phyloP scores from a whole-genome alignment of 345 rosid species.

The Adansonia digitata region DNA sequence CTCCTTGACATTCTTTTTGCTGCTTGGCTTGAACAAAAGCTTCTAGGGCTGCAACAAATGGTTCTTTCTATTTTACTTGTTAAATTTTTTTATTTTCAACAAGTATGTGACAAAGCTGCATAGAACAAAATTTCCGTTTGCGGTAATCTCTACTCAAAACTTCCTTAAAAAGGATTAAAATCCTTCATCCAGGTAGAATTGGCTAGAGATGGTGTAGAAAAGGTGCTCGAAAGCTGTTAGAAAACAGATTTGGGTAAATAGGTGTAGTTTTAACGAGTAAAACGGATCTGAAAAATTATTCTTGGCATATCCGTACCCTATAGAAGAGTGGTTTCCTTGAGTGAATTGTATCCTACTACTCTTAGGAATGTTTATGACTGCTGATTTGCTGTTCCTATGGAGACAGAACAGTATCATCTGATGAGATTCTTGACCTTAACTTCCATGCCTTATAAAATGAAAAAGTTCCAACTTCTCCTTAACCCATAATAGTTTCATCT shows the following conservation, averaged over 20 bases:
- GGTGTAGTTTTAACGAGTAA: neutral
- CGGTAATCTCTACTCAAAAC: no score
- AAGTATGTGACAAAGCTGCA: neutral
- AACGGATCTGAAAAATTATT: neutral
- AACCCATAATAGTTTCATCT: neutral
- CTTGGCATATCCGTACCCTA: neutral
- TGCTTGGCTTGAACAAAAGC: neutral
- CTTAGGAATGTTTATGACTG: neutral
- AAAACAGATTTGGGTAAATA: no score
- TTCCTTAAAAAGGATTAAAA: neutral
- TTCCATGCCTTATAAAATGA: neutral
- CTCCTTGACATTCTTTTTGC: neutral
- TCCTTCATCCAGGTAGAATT: neutral
- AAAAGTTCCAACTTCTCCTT: neutral
- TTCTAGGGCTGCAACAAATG: neutral
- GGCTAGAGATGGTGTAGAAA: neutral
- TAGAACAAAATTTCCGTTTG: no score
- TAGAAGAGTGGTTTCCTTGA: neutral
- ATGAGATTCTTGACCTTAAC: neutral
- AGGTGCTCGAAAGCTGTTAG: neutral
- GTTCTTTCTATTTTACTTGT: neutral
- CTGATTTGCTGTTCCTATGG: neutral
- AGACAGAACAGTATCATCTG: neutral
- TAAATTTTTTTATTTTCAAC: neutral
- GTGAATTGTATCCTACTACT: neutral